phyloP scores from a whole-genome alignment of 306 rosid species.

The Castanopsis chinensis region DNA sequence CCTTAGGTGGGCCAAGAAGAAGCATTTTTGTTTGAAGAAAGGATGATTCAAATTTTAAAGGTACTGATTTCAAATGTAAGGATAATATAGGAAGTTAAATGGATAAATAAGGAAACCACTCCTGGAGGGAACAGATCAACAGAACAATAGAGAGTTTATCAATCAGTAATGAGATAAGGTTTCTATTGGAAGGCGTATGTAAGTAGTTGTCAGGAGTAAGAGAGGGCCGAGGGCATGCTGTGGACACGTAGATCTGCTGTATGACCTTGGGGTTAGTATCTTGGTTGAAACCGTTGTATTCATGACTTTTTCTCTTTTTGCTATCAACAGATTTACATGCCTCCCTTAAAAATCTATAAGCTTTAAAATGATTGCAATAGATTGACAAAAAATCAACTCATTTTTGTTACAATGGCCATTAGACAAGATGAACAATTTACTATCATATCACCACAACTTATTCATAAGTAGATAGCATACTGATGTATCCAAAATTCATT shows the following conservation, averaged over 20 bases:
- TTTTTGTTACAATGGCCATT: not conserved
- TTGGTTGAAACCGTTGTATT: not conserved
- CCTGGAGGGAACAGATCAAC: not conserved
- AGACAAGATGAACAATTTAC: not conserved
- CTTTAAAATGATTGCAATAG: not conserved
- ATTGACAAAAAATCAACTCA: not conserved
- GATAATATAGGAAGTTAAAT: no score
- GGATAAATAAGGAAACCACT: no score
- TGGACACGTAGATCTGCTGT: not conserved
- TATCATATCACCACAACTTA: not conserved
- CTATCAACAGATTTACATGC: not conserved
- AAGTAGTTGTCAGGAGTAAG: not conserved
- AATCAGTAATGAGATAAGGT: not conserved
- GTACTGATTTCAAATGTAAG: no score
- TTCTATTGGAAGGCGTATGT: not conserved
- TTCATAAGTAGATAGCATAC: not conserved
- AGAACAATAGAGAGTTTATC: not conserved
- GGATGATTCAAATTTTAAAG: no score
- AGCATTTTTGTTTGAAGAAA: no score
- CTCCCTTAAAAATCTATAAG: not conserved
- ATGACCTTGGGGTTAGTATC: not conserved
- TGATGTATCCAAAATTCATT: constrained; percentile 9
- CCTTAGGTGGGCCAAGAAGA: no score
- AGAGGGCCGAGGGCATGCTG: not conserved
- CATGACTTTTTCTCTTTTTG: not conserved